These are phyloP conservation scores for Komagataella populi DNA, from an alignment of 805 yeast genomes.

Conservation along the genomic window DNA sequence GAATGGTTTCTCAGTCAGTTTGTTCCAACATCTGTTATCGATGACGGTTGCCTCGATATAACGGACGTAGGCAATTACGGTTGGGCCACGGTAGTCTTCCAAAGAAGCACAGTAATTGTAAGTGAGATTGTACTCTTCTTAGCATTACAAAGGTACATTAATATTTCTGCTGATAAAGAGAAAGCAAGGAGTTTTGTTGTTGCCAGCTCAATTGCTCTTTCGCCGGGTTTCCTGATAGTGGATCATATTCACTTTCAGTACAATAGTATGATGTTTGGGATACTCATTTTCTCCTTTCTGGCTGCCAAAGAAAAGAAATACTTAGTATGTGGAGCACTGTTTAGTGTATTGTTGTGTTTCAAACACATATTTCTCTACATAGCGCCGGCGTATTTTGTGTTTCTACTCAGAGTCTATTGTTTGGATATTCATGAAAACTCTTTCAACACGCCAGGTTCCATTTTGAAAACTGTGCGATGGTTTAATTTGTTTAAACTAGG, in stretches of 20 bases:
- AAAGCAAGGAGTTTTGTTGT: conserved; percentile 51
- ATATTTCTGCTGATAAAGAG: conserved; percentile 25
- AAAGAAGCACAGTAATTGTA: conserved; percentile 64
- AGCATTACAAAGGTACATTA: conserved; percentile 60
- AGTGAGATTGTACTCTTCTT: conserved; percentile 62
- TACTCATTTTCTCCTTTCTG: conserved; percentile 60
- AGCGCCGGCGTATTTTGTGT: conserved; percentile 89
- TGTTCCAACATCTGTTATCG: conserved; percentile 46
- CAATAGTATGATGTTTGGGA: conserved; percentile 86
- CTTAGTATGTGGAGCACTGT: conserved; percentile 52
- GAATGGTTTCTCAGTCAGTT: conserved; percentile 69
- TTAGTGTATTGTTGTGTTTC: conserved; percentile 73
- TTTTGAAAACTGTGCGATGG: conserved; percentile 34
- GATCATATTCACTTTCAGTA: conserved; percentile 97
- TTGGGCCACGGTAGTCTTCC: conserved; percentile 70
- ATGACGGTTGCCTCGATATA: conserved; percentile 71
- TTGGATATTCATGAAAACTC: conserved; percentile 19
- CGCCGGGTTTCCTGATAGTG: conserved; percentile 82
- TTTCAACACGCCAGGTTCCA: neutral
- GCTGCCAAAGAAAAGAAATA: conserved; percentile 48
- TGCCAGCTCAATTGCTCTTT: conserved; percentile 68
- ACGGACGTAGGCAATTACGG: conserved; percentile 44
- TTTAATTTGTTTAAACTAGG: conserved; percentile 48
- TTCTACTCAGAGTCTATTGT: conserved; percentile 61
- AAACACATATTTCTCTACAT: conserved; percentile 87